A percentile compares a stretch with the other conserved stretches of the same genome.
Evolutionary conservation across 305 asterid genomes (phyloP).

Genomic region (Solanum hybrid): DNA sequence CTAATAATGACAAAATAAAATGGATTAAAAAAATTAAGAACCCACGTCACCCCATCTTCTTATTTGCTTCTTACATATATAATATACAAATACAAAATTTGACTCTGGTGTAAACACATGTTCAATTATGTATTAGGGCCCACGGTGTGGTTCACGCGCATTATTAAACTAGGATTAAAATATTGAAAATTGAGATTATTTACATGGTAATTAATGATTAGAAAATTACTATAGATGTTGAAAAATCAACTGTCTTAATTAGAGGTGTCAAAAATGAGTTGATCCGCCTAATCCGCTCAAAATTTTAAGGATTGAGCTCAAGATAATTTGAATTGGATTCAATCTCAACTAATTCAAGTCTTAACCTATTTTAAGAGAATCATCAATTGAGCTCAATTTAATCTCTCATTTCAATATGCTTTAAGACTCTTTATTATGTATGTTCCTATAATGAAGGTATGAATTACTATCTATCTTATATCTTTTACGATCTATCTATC

Average conservation of each 20-base stretch:
- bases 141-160: not conserved
- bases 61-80: not conserved
- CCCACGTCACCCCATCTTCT: not conserved
- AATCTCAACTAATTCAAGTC: no score
- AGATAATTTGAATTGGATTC: no score
- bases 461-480: no score
- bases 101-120: not conserved
- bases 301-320: no score
- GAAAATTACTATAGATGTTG: not conserved
- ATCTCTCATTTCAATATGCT: no score
- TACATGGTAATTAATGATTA: not conserved
- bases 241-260: not conserved
- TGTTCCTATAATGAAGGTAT: no score
- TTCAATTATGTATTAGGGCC: not conserved
- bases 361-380: not conserved
- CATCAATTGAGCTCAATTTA: not conserved
- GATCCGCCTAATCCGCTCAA: not conserved
- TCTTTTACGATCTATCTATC: no score
- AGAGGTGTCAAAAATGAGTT: not conserved
- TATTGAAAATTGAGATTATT: not conserved
- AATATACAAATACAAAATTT: not conserved
- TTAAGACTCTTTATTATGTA: no score
- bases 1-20: not conserved
- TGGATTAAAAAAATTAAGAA: no score
- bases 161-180: not conserved